Conservation (phyloP, 305 asterid species). For the Fraxinus ornus region DNA sequence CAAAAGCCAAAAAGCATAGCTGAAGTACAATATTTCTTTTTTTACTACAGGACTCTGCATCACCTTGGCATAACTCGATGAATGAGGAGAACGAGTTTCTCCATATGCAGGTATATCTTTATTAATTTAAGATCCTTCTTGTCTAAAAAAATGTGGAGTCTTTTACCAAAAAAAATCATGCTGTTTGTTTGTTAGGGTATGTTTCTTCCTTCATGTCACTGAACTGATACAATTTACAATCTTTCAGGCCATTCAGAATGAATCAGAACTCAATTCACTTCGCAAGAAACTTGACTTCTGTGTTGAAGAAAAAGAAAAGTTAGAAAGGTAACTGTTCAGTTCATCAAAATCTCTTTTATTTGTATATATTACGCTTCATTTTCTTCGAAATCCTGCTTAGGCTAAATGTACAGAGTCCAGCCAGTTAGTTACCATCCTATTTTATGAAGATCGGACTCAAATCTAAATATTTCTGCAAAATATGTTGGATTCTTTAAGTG, state of each 20-base stretch:
- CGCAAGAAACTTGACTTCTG: slow-evolving; percentile 60
- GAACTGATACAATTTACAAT: not conserved
- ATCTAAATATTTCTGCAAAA: not conserved
- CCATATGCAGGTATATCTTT: not conserved
- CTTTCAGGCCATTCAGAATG: slow-evolving; percentile 87
- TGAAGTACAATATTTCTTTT: not conserved
- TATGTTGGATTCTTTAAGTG: not conserved
- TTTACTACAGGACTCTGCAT: slow-evolving; percentile 48
- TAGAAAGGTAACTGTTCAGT: slow-evolving; percentile 58
- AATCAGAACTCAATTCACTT: slow-evolving; percentile 80
- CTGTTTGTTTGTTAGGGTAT: slow-evolving; percentile 7
- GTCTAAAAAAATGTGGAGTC: slow-evolving; percentile 10
- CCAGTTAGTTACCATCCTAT: not conserved
- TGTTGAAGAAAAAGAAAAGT: slow-evolving; percentile 60
- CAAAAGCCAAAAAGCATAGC: not conserved
- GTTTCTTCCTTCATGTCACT: not conserved
- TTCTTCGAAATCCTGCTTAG: not conserved
- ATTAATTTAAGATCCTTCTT: slow-evolving; percentile 2
- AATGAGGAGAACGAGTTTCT: slow-evolving; percentile 95
- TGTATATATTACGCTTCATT: not conserved
- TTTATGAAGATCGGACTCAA: not conserved
- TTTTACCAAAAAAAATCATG: slow-evolving; percentile 8
- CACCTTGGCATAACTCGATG: slow-evolving; percentile 70
- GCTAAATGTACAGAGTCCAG: slow-evolving; percentile 1
- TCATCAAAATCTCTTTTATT: not conserved